A percentile compares a stretch with the other conserved stretches of the same genome.
These are phyloP conservation scores for Lyophyllum shimeji DNA, from an alignment of 768 basidiomycete species.

Conservation along the genomic window DNA sequence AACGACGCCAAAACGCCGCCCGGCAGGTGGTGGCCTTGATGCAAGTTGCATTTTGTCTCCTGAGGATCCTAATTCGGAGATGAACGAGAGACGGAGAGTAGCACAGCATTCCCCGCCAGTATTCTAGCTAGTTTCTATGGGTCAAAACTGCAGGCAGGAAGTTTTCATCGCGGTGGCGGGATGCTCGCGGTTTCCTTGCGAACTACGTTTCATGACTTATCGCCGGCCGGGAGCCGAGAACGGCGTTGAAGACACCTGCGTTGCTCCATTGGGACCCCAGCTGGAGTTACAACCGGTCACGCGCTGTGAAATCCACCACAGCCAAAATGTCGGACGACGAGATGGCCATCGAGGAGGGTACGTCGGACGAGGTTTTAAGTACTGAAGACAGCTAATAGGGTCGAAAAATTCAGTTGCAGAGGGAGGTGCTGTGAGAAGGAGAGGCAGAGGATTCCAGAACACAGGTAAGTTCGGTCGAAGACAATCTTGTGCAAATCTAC, in stretches of 20 bases:
- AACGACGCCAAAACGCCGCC: not conserved
- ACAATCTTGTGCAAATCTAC: slow-evolving; percentile 2
- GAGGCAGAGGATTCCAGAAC: slow-evolving; percentile 84
- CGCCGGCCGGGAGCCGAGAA: slow-evolving; percentile 7
- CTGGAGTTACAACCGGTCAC: slow-evolving; percentile 1
- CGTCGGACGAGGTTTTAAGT: slow-evolving; percentile 15
- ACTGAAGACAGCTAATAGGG: not conserved
- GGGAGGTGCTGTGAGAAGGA: slow-evolving; percentile 71
- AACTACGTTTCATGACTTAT: slow-evolving; percentile 16
- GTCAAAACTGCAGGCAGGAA: not conserved
- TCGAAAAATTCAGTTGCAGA: slow-evolving; percentile 40
- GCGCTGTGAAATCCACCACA: slow-evolving; percentile 12
- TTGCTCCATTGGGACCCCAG: too few relatives aligned
- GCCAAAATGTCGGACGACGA: slow-evolving; percentile 86
- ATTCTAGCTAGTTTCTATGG: not conserved
- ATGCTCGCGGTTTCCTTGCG: too few relatives aligned
- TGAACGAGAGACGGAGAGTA: not conserved
- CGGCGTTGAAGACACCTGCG: too few relatives aligned
- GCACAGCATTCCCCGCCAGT: not conserved
- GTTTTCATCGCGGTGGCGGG: slow-evolving; percentile 3
- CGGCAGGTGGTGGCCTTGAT: not conserved
- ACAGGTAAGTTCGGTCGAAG: slow-evolving; percentile 45
- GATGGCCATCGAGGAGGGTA: slow-evolving; percentile 90
- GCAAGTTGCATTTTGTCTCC: not conserved
- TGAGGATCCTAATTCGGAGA: slow-evolving; percentile 2